A percentile compares a stretch with the other conserved stretches of the same genome.
phyloP scores from a whole-genome alignment of 2,329 filamentous ascomycete species.

The Exophiala calicioides region DNA sequence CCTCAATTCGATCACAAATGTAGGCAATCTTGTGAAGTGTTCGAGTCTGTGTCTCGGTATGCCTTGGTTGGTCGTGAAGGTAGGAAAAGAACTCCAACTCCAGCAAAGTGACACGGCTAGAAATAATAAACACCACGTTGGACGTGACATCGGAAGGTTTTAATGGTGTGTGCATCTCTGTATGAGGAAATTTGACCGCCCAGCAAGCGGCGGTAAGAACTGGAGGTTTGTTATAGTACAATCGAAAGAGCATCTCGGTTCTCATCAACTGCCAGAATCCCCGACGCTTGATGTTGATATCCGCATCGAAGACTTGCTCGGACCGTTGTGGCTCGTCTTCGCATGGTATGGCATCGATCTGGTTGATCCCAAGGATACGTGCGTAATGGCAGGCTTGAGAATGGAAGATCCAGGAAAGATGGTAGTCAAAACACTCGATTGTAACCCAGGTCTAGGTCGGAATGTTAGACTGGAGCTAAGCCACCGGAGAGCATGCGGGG shows the following conservation, averaged over 20 bases:
- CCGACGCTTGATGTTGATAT: neutral
- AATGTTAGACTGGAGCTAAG: neutral
- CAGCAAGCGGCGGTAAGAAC: neutral
- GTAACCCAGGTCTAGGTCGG: neutral
- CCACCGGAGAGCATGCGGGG: neutral
- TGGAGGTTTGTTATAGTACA: neutral
- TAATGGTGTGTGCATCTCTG: neutral
- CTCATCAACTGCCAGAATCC: neutral
- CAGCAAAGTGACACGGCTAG: neutral
- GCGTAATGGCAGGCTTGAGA: neutral
- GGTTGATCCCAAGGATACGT: neutral
- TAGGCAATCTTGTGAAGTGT: neutral
- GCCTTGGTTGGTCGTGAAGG: neutral
- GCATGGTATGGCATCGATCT: no score
- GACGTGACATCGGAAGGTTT: neutral
- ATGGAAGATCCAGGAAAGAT: neutral
- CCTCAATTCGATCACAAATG: neutral
- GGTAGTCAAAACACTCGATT: neutral
- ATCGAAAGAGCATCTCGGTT: neutral
- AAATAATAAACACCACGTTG: neutral
- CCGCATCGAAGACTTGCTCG: neutral
- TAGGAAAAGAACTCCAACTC: neutral
- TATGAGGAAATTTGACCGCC: neutral
- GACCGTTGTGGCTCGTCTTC: neutral
- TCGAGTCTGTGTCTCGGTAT: neutral